Evolutionary conservation across 768 basidiomycete species (phyloP).

Genomic region (Cystobasidium onofrii): DNA sequence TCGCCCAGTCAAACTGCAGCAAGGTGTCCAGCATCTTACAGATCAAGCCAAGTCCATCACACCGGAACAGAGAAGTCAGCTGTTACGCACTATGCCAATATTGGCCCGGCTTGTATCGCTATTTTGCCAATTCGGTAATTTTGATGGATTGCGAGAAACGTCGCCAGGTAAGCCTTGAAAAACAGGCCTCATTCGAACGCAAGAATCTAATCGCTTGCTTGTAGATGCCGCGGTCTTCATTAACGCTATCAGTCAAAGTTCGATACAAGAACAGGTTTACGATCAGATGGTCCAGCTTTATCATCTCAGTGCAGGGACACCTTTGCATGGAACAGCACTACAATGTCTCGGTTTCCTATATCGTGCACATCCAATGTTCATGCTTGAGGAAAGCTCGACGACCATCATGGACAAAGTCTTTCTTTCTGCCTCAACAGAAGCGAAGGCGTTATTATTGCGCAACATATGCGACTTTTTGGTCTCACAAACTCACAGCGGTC

Average conservation of each 20-base stretch:
- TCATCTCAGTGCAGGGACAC: slow-evolving; percentile 55
- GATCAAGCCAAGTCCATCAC: slow-evolving; percentile 48
- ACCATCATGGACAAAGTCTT: slow-evolving; percentile 86
- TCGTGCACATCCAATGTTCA: slow-evolving; percentile 79
- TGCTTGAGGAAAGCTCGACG: slow-evolving; percentile 71
- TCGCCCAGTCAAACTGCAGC: slow-evolving; percentile 43
- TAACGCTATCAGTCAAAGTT: slow-evolving; percentile 49
- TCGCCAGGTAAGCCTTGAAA: slow-evolving; percentile 52
- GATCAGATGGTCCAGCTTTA: slow-evolving; percentile 63
- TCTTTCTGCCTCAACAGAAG: slow-evolving; percentile 61
- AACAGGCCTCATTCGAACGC: slow-evolving; percentile 46
- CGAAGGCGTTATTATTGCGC: slow-evolving; percentile 63
- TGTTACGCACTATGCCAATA: slow-evolving; percentile 45
- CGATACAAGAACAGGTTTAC: slow-evolving; percentile 79
- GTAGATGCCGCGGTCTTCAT: slow-evolving; percentile 21
- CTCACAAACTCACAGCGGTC: slow-evolving; percentile 71
- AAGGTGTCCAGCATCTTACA: slow-evolving; percentile 50
- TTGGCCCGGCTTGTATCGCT: slow-evolving; percentile 76
- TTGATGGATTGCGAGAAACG: slow-evolving; percentile 59
- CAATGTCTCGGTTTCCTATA: slow-evolving; percentile 89
- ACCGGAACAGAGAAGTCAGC: slow-evolving; percentile 47
- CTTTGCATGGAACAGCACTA: slow-evolving; percentile 63
- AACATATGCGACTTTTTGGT: slow-evolving; percentile 87
- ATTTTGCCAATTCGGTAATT: slow-evolving; percentile 79
- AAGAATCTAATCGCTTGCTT: slow-evolving; percentile 12